Conservation (phyloP, 345 rosid species). For the Euphorbia tirucalli region DNA sequence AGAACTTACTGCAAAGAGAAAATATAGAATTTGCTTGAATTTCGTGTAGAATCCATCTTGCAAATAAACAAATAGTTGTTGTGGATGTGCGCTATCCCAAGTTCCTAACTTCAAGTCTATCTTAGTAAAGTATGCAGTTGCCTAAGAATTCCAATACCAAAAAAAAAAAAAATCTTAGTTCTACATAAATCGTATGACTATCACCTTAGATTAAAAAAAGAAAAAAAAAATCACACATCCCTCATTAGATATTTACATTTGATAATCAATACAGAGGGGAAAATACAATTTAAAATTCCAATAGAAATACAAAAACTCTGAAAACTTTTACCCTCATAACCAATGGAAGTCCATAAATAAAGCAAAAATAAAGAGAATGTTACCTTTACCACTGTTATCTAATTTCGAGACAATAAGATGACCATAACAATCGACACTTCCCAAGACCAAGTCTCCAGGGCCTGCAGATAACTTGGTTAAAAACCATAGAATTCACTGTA, state of each 20-base stretch:
- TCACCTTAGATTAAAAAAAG: neutral
- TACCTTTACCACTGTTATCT: constrained; percentile 49
- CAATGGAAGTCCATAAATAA: constrained; percentile 1
- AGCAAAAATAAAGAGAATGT: neutral
- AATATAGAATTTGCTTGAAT: neutral
- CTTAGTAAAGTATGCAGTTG: too few relatives aligned
- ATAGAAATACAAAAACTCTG: neutral
- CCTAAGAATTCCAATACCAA: too few relatives aligned
- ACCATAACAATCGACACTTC: constrained; percentile 68
- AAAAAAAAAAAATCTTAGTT: too few relatives aligned
- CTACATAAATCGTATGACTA: too few relatives aligned
- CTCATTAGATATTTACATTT: neutral
- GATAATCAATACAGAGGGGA: neutral
- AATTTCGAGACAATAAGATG: constrained; percentile 64
- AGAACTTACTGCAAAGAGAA: neutral
- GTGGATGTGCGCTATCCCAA: neutral
- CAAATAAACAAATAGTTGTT: neutral
- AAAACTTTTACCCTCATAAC: neutral
- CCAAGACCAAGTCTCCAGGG: constrained; percentile 45
- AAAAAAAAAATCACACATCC: neutral
- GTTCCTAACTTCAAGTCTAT: neutral
- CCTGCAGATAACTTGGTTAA: constrained; percentile 33
- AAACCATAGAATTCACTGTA: neutral
- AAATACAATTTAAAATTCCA: neutral
- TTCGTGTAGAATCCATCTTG: neutral